Evolutionary conservation across 345 rosid genomes (phyloP), one percentile per base, ranked within the genome.

Genomic region (Ailanthus altissimus): DNA sequence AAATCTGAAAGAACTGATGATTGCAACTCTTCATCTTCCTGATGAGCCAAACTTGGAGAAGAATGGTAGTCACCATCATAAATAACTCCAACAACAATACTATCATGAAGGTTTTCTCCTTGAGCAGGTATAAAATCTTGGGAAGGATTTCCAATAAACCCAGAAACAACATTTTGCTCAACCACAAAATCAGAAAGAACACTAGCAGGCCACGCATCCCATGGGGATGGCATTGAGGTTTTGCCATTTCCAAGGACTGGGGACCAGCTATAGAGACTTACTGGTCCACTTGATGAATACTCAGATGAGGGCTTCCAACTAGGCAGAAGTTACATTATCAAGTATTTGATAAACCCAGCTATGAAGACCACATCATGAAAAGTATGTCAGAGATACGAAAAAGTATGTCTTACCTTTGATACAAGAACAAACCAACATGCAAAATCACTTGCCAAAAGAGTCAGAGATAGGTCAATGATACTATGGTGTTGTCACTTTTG

Each of bases 341-440:
- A 80, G 70, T 79, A 85, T 80, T 89, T 92, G 25, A 88, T 93
- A 78, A 93, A 79, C 83, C 88, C 90, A 66, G 93, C 90, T 77
- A 93, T 90, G 79, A 91, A 85, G 73, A 79, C 79, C 72, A 90
- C 93, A 77, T 94, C 95, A 80, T 91, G 90, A n/a, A n/a, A n/a
- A n/a, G n/a, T n/a, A n/a, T n/a, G n/a, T n/a, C n/a, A n/a, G n/a
- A n/a, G n/a, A n/a, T 49, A 58, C 62, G 5, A 51, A 32, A 46
- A 38, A 6, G 2, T 8, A 28, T 25, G 21, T 43, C 28, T 36
- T 49, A 61, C 69, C 51, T 36, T 9, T 14, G 65, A 49, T 26
- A 42, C 23, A 53, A 51, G 54, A 74, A 58, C 25, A 50, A 32
- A 10, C 75, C 47, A 57, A 47, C 26, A 46, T 54, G 57, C 73